Evolutionary conservation across 108 stramenopile species (phyloP), one percentile per base, ranked within the genome.

Genomic region (Skeletonema tropicum): DNA sequence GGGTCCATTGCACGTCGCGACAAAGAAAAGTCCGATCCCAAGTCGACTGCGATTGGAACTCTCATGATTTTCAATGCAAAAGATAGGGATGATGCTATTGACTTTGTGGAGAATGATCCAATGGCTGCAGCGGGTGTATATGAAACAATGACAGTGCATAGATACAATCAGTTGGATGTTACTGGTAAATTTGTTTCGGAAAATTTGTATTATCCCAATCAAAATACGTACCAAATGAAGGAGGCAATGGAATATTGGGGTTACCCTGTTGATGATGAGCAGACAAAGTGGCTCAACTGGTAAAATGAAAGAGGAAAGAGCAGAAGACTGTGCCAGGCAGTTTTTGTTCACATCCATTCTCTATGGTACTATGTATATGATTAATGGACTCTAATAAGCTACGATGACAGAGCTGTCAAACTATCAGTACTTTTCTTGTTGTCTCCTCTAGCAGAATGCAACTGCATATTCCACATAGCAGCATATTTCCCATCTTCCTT

Each of bases 391-490:
- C 52, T 55, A 23, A 23, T 55, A 29, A 29, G 26, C 52, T 55
- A 55, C 52, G 52, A 55, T 23, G 52, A 55, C 57, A 80, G 38
- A 17, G 32, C 73, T 35, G 41, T 74, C 33, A 81, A 60, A 36
- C 64, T 63, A 15, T 57, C 41, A 7, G 52, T 65, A 23, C 70
- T 71, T 14, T 35, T 17, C 36, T 52, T 55, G 30, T 29, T 58
- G 30, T 17, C 57, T 49, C 32, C 74, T 23, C 80, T 60, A 0
- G 69, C 67, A 13, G 66, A 75, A 52, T 89, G 84, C 12, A 94
- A 68, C 55, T 94, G 94, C 90, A 94, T 92, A 58, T 92, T 91
- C 94, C 94, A 94, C 89, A 94, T 90, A 26, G 90, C 92, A 21
- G 91, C 88, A 82, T 99, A 99, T 45, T 86, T 75, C 15, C 98